Base-by-base conservation (phyloP, 768 basidiomycete species). In the Tricholoma flavovirens region DNA sequence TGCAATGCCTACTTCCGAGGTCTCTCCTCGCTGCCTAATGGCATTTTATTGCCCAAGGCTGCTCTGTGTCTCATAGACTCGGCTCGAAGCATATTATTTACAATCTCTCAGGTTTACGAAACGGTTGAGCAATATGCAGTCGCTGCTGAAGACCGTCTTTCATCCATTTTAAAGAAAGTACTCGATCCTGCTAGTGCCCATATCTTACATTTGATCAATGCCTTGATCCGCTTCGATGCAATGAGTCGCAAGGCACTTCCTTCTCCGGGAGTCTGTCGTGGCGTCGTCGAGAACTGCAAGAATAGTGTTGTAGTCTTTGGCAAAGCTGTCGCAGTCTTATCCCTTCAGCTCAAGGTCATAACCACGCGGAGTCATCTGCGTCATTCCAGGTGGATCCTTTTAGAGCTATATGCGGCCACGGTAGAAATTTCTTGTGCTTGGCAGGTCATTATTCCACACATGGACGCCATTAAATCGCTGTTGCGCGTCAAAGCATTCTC, bases 1-100 rank as follows among this genome's bases (percentile, higher is more conserved):
- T 83, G 90, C 21, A 89, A 93, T 64, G 90, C 92, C 1, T 98
- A 99, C 71, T 99, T 99, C 73, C 87, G 88, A 35, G 85, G 94
- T n/a, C 76, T 96, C 21, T 93, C 93, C 2, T 84, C 86, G 30
- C 73, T 93, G 4, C 88, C 88, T 1, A 72, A 83, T 30, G 78
- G 84, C 17, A 82, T 80, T 61, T 77, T 84, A 17, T 80, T 97
- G 8, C 90, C 95, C 0, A 73, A 77, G 14, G 72, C 87, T 12
- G 75, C 98, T 7, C 71, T 84, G 19, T 77, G 76, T 38, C 76
- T 96, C 42, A 79, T 93, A 43, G 93, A 98, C 64, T 86, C 88
- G n/a, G 86, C 92, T 46, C 87, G 97, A 24, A 93, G 90, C 21
- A 86, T 98, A 55, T 79, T 98, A 36, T 98, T 97, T 67, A 88